Conservation (phyloP, 1,139 yeast genomes). For the Blastobotrys proliferans region DNA sequence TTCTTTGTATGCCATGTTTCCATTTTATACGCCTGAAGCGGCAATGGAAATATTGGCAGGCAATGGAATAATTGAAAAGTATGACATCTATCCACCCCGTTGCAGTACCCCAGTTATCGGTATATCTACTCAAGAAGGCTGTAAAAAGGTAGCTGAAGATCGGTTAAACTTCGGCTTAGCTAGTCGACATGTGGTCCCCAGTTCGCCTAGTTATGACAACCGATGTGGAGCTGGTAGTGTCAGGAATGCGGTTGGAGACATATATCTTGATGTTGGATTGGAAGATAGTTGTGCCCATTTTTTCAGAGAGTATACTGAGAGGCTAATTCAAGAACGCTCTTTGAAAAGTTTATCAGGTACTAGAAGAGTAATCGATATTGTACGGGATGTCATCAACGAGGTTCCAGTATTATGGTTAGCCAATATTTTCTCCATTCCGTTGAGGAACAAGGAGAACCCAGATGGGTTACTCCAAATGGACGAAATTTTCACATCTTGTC, state of each 20-base stretch:
- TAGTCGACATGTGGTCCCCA: no score
- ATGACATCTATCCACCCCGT: conserved; percentile 11
- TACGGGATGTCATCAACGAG: conserved; percentile 12
- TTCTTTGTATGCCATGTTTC: conserved; percentile 9
- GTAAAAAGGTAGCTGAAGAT: conserved; percentile 14
- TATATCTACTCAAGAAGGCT: conserved; percentile 12
- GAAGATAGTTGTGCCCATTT: conserved; percentile 8
- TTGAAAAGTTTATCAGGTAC: conserved; percentile 9
- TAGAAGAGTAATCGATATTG: conserved; percentile 12
- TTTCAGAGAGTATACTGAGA: conserved; percentile 9
- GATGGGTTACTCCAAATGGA: conserved; percentile 5
- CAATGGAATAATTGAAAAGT: conserved; percentile 8
- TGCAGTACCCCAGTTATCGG: conserved; percentile 11
- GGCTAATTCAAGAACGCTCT: conserved; percentile 9
- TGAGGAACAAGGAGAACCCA: conserved; percentile 11
- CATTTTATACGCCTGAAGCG: conserved; percentile 12
- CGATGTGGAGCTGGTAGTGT: conserved; percentile 10
- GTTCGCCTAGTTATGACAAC: no score
- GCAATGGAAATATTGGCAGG: conserved; percentile 7
- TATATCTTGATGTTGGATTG: conserved; percentile 12
- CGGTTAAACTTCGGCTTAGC: conserved; percentile 12
- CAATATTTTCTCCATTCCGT: conserved; percentile 10
- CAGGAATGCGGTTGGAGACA: no score
- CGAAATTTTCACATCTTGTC: conserved; percentile 10
- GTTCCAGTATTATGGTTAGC: conserved; percentile 13